Conservation (phyloP, 1,139 yeast species). For the Candida buenavistaensis region DNA sequence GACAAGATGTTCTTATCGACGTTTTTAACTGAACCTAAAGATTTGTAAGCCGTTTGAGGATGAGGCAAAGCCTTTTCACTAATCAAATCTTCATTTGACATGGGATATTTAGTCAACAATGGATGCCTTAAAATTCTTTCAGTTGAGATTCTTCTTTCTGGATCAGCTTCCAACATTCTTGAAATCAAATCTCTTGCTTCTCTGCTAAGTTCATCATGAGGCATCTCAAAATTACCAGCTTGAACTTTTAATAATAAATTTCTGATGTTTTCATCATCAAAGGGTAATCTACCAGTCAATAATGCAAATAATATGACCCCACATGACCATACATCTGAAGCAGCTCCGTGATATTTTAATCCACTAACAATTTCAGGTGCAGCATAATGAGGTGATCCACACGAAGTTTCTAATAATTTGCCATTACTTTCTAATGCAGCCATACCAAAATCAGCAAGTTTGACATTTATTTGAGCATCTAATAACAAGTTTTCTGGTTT, state of each 20-base stretch:
- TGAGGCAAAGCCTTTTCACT: constrained; percentile 59
- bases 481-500: constrained; percentile 76
- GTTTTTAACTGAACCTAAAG: constrained; percentile 46
- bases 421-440: constrained; percentile 79
- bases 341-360: constrained; percentile 75
- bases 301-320: constrained; percentile 80
- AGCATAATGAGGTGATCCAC: constrained; percentile 88
- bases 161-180: constrained; percentile 78
- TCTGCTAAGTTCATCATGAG: constrained; percentile 50
- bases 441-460: constrained; percentile 86
- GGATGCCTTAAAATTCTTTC: constrained; percentile 78
- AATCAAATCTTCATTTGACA: constrained; percentile 50
- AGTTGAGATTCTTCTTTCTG: constrained; percentile 72
- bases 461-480: constrained; percentile 66
- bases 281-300: constrained; percentile 76
- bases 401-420: constrained; percentile 70
- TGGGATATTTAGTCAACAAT: constrained; percentile 61
- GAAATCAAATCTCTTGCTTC: constrained; percentile 74
- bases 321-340: constrained; percentile 85
- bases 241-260: constrained; percentile 70
- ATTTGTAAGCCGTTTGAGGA: constrained; percentile 58
- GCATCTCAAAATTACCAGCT: constrained; percentile 74
- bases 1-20: constrained; percentile 66
- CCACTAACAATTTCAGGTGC: constrained; percentile 86
- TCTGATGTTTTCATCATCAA: constrained; percentile 78